These are phyloP conservation scores for Silybum marianum DNA, from an alignment of 129 eudicot species.

Conservation along the genomic window DNA sequence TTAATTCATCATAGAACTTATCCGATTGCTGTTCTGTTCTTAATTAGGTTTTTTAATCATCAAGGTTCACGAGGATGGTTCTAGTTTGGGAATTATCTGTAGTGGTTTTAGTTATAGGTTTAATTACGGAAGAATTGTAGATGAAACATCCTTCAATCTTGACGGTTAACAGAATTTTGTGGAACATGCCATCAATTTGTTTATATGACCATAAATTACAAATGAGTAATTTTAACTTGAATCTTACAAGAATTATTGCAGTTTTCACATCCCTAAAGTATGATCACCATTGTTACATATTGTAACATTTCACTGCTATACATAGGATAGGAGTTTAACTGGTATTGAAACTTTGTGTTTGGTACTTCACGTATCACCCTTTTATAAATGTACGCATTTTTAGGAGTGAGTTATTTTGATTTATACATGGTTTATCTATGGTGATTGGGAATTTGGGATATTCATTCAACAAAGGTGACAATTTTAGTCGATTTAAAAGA, in stretches of 20 bases:
- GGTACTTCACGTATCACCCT: neutral
- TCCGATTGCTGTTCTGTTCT: neutral
- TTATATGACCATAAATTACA: neutral
- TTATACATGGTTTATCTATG: neutral
- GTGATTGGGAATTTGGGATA: neutral
- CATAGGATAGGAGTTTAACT: no score
- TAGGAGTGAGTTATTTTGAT: neutral
- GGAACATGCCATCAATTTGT: neutral
- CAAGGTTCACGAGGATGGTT: neutral
- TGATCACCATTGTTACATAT: neutral
- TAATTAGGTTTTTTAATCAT: neutral
- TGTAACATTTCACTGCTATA: neutral
- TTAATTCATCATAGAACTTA: neutral
- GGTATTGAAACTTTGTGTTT: neutral
- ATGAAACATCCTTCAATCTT: neutral
- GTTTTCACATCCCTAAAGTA: neutral
- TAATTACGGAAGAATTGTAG: neutral
- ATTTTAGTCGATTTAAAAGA: neutral
- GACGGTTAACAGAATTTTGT: neutral
- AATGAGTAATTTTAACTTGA: neutral
- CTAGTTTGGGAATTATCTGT: neutral
- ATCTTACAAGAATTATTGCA: neutral
- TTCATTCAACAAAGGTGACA: neutral
- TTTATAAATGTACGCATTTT: neutral
- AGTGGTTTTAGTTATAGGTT: neutral